phyloP scores from a whole-genome alignment of 164 flowering plant genomes.

The Aristolochia fimbriata region DNA sequence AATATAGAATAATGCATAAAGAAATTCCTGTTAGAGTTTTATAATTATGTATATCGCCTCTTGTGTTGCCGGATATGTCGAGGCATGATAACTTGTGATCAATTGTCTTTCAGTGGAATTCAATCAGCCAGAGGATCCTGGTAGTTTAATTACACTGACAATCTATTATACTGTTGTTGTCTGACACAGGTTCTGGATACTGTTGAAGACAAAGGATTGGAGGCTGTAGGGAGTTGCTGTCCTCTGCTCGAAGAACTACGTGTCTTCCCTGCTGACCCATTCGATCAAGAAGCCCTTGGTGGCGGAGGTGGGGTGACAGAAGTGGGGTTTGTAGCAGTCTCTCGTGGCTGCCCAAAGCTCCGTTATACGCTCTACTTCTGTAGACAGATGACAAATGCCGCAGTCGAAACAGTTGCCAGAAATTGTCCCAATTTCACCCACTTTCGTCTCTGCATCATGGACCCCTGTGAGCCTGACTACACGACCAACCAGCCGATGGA shows the following conservation, averaged over 20 bases:
- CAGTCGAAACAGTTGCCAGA: conserved; percentile 47
- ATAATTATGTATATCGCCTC: too few relatives aligned
- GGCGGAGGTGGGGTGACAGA: conserved; percentile 44
- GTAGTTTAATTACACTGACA: too few relatives aligned
- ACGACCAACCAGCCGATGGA: conserved; percentile 65
- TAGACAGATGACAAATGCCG: conserved; percentile 72
- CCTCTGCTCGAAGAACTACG: conserved; percentile 67
- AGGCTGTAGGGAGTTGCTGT: conserved; percentile 56
- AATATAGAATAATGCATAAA: too few relatives aligned
- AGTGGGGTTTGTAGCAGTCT: conserved; percentile 62
- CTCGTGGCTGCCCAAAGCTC: conserved; percentile 67
- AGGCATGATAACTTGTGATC: too few relatives aligned
- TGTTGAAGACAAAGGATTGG: conserved; percentile 65
- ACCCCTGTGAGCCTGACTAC: conserved; percentile 57
- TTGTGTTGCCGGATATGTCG: too few relatives aligned
- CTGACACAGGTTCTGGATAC: conserved; percentile 55
- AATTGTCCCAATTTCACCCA: conserved; percentile 74
- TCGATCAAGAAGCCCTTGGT: conserved; percentile 32
- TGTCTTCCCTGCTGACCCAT: conserved; percentile 67
- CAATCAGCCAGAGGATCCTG: too few relatives aligned
- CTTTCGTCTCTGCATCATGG: conserved; percentile 80
- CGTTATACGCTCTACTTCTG: conserved; percentile 73
- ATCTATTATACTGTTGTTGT: neutral
- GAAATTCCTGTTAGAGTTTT: too few relatives aligned
- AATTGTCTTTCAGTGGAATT: too few relatives aligned